Percentiles rank a stretch among this genome's conserved stretches.
These are phyloP conservation scores for Rhododendron molle DNA, from an alignment of 148 eudicot species.

Conservation along the genomic window DNA sequence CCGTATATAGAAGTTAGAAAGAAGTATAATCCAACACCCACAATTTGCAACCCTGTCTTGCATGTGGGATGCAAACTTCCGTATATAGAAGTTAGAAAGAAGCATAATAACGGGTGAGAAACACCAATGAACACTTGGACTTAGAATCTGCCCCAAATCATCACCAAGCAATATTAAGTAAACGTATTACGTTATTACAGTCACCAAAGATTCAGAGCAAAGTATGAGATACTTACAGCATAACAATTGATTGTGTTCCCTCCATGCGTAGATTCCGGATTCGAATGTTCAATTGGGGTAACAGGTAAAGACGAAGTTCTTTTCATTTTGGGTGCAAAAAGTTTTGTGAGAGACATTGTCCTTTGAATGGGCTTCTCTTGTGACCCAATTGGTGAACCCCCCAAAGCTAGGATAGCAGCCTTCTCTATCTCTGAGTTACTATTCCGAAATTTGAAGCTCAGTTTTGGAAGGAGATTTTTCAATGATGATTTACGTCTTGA, in stretches of 20 bases:
- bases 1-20: background rate
- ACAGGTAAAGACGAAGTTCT: slow-evolving; percentile 72
- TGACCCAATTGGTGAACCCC: slow-evolving; percentile 44
- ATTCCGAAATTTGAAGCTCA: slow-evolving; percentile 71
- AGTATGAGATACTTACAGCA: slow-evolving; percentile 26
- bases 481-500: slow-evolving; percentile 50
- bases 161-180: background rate
- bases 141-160: background rate
- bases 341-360: slow-evolving; percentile 55
- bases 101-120: background rate
- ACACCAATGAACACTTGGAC: background rate
- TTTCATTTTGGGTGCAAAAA: slow-evolving; percentile 52
- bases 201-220: background rate
- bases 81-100: background rate
- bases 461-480: slow-evolving; percentile 70
- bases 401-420: slow-evolving; percentile 60
- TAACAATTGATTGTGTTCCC: slow-evolving; percentile 35
- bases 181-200: background rate
- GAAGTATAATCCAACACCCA: background rate
- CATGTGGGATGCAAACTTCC: background rate
- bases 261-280: slow-evolving; percentile 82
- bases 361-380: slow-evolving; percentile 42
- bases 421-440: slow-evolving; percentile 61
- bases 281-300: slow-evolving; percentile 76
- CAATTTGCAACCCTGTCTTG: background rate